Evolutionary conservation across 768 basidiomycete genomes (phyloP).

Genomic region (Sporobolomyces phaffii): DNA sequence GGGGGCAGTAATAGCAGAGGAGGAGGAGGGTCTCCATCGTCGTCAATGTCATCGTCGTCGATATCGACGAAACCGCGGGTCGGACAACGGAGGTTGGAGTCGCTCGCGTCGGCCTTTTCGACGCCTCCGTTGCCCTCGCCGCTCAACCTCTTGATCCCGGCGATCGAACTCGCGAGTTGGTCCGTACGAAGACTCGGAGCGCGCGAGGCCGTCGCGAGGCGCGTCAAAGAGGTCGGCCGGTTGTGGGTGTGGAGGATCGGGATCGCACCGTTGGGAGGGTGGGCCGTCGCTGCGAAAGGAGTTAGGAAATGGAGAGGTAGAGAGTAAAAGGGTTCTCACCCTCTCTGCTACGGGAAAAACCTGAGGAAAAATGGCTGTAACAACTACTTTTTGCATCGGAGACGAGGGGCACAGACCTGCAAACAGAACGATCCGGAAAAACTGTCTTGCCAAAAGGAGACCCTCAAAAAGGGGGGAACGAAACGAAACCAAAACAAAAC

Average conservation of each 20-base stretch:
- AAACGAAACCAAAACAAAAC: no score
- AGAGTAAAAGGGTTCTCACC: slow-evolving; percentile 26
- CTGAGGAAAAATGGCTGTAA: no score
- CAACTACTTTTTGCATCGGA: no score
- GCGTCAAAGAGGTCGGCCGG: slow-evolving; percentile 25
- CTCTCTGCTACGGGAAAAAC: no score
- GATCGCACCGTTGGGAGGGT: slow-evolving; percentile 24
- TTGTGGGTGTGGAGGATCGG: slow-evolving; percentile 38
- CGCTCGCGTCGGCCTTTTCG: slow-evolving; percentile 30
- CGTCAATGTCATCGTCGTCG: no score
- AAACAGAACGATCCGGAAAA: no score
- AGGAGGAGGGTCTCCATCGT: no score
- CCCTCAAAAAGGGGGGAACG: no score
- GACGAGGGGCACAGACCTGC: no score
- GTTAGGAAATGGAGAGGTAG: slow-evolving; percentile 19
- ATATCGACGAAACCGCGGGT: not conserved
- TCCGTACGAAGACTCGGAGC: slow-evolving; percentile 1
- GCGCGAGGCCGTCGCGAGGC: slow-evolving; percentile 13
- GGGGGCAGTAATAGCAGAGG: no score
- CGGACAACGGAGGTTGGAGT: slow-evolving; percentile 7
- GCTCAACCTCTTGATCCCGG: slow-evolving; percentile 16
- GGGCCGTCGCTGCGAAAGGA: slow-evolving; percentile 33
- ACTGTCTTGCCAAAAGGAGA: no score
- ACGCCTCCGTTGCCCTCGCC: slow-evolving; percentile 31
- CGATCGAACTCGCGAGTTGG: not conserved